Evolutionary conservation across 345 rosid genomes (phyloP).

Genomic region (Euphorbia peplus): DNA sequence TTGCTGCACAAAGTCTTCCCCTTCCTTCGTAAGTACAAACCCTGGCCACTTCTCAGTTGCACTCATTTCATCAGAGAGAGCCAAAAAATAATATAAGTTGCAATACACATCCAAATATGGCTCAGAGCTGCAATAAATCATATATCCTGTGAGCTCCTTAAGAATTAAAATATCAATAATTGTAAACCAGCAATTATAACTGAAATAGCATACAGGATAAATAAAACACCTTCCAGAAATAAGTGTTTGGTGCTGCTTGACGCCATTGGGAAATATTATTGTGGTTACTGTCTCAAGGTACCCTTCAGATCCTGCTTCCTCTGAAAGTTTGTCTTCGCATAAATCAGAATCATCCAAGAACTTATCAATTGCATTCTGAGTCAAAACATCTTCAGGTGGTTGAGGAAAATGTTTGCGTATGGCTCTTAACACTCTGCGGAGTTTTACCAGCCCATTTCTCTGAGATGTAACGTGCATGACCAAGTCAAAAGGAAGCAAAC

Average conservation of each 20-base stretch:
- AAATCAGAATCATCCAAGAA: slow-evolving; percentile 79
- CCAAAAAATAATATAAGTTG: slow-evolving; percentile 81
- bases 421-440: slow-evolving; percentile 92
- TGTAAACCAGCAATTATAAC: background rate
- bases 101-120: slow-evolving; percentile 77
- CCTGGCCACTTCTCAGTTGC: slow-evolving; percentile 99
- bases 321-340: slow-evolving; percentile 82
- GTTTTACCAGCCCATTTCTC: slow-evolving; percentile 93
- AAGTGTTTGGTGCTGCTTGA: slow-evolving; percentile 62
- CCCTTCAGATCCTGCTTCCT: slow-evolving; percentile 82
- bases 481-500: slow-evolving; percentile 21
- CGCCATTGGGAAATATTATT: slow-evolving; percentile 53
- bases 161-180: slow-evolving; percentile 3
- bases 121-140: slow-evolving; percentile 64
- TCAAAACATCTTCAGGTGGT: slow-evolving; percentile 83
- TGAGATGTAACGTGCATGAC: slow-evolving; percentile 29
- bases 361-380: slow-evolving; percentile 73
- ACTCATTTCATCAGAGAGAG: slow-evolving; percentile 89
- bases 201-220: slow-evolving; percentile 9
- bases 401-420: slow-evolving; percentile 90
- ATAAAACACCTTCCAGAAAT: slow-evolving; percentile 50
- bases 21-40: slow-evolving; percentile 94
- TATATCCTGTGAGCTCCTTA: slow-evolving; percentile 15
- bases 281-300: slow-evolving; percentile 66
- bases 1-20: slow-evolving; percentile 97